Evolutionary conservation across 768 basidiomycete species (phyloP).

Genomic region (Hydnum rufescens): DNA sequence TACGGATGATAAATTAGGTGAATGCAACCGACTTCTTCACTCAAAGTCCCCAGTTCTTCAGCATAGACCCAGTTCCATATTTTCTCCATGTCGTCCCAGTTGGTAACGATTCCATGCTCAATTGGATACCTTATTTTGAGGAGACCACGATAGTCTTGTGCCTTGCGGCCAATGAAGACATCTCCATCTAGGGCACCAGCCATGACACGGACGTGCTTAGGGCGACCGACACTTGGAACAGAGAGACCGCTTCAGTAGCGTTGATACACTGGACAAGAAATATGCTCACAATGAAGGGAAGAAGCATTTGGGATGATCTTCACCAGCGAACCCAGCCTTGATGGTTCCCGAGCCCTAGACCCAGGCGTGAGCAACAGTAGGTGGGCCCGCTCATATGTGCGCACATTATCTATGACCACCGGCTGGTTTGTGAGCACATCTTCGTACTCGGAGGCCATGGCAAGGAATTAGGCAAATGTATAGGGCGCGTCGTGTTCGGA

Average conservation of each 20-base stretch:
- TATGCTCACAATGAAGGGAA: conserved; percentile 85
- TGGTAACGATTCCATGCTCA: conserved; percentile 96
- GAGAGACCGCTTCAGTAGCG: neutral
- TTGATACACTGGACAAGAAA: neutral
- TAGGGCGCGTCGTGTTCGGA: too few relatives aligned
- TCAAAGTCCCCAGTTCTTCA: conserved; percentile 84
- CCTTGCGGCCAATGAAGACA: conserved; percentile 84
- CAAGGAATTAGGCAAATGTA: neutral
- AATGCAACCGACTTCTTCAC: conserved; percentile 65
- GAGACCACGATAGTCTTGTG: conserved; percentile 88
- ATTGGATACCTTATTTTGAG: conserved; percentile 98
- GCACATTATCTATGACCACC: conserved; percentile 94
- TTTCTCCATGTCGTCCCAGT: conserved; percentile 99
- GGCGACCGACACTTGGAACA: conserved; percentile 61
- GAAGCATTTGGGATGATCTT: conserved; percentile 98
- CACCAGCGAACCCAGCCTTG: conserved; percentile 97
- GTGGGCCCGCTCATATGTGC: conserved; percentile 18
- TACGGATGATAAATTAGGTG: conserved; percentile 7
- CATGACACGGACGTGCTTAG: conserved; percentile 96
- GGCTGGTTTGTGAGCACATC: conserved; percentile 96
- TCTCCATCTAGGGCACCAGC: conserved; percentile 93
- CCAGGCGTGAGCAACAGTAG: neutral
- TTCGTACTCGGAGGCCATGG: conserved; percentile 74
- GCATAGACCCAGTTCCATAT: conserved; percentile 99
- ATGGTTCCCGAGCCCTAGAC: conserved; percentile 92